Evolutionary conservation across 1,284 basidiomycete species (phyloP).

Genomic region (Pascua sp.): DNA sequence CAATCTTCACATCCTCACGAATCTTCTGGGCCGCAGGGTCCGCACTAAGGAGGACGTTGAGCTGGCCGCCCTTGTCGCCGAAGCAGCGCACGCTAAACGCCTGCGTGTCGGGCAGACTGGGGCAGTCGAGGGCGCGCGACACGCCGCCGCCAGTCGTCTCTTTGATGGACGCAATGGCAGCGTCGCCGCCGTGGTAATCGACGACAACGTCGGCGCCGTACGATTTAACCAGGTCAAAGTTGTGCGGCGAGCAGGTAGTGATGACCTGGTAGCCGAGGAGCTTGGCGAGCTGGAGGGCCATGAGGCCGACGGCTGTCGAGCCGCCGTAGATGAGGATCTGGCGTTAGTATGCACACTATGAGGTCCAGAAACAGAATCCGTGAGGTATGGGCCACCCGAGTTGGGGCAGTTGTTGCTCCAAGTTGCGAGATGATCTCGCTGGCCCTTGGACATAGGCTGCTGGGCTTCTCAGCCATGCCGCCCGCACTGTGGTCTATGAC

Average conservation of each 20-base stretch:
- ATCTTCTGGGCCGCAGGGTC: slow-evolving; percentile 19
- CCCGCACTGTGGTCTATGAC: too few species aligned
- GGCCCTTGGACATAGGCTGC: too few species aligned
- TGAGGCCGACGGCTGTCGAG: slow-evolving; percentile 51
- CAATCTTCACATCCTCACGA: slow-evolving; percentile 25
- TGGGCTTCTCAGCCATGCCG: too few species aligned
- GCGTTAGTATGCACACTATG: not conserved
- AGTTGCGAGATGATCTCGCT: too few species aligned
- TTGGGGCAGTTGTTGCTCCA: too few species aligned
- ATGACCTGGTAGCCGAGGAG: slow-evolving; percentile 51
- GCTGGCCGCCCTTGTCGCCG: slow-evolving; percentile 23
- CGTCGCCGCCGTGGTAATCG: slow-evolving; percentile 27
- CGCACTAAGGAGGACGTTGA: slow-evolving; percentile 26
- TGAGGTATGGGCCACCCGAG: too few species aligned
- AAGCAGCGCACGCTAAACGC: slow-evolving; percentile 26
- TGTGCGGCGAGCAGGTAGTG: slow-evolving; percentile 49
- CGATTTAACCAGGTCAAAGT: slow-evolving; percentile 48
- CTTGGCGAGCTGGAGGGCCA: slow-evolving; percentile 52
- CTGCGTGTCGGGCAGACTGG: slow-evolving; percentile 27
- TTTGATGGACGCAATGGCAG: slow-evolving; percentile 25
- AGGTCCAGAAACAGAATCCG: too few species aligned
- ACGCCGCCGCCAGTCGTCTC: slow-evolving; percentile 33
- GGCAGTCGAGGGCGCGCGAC: slow-evolving; percentile 30
- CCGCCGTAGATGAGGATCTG: slow-evolving; percentile 51
- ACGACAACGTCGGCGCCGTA: slow-evolving; percentile 50